Evolutionary conservation across 2,329 filamentous ascomycete genomes (phyloP), one percentile per base, ranked within the genome.

Genomic region (Exophiala dermatitidis): DNA sequence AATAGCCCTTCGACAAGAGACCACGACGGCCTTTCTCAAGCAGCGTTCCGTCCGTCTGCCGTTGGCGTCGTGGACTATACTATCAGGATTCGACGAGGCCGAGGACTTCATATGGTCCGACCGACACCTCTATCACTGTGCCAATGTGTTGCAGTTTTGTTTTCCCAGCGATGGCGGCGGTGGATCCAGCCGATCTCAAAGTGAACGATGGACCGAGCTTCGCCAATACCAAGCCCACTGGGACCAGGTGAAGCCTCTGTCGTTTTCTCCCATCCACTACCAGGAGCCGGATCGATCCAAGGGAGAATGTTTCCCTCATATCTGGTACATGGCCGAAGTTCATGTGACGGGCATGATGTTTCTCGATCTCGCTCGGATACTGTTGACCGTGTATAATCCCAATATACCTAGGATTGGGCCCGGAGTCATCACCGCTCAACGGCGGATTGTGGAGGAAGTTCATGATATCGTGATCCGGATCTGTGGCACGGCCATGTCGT

Each of bases 91-190:
- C 30, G 55, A 60, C 2, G 54, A 60, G 26, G 58, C 53, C n/a
- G 59, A 62, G 44, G 61, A 63, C 38, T 58, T 57, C 19, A 45
- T 60, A 10, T 62, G 60, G 60, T 53, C 80, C 1, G 83, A 84
- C 63, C 74, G 80, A 10, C 78, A 81, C 10, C 74, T 85, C 0
- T 74, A 81, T 2, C 77, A 82, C 60, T 81, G 80, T 50, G 80
- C 80, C n/a, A 79, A 83, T 56, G 78, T 84, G 1, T 67, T 85
- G 10, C 79, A 82, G 56, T 83, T 77, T 60, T 85, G 82, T 63
- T 84, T 83, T 19, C 19, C 19, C 19, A 19, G 19, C 62, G 58
- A 68, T 53, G 57, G 66, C n/a, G 50, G 45, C 5, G 28, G 36
- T 10, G 45, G 30, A 5, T 48, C 42, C 30, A 53, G 48, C 4